Conservation (phyloP, 2,329 filamentous ascomycete species). For the Achaetomium macrosporum region DNA sequence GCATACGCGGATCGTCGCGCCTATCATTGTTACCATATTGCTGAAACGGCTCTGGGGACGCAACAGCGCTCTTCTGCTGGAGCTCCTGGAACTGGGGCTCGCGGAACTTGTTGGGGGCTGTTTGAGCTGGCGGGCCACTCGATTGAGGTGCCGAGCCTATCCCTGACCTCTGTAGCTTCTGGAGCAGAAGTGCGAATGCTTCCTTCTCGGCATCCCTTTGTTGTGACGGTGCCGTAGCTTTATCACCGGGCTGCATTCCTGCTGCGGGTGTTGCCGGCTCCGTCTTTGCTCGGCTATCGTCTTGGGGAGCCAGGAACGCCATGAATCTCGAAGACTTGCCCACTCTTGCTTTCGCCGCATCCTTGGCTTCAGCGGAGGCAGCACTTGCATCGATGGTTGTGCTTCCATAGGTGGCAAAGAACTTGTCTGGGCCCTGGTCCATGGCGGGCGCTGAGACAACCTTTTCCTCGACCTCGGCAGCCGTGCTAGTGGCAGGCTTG, state of each 20-base stretch:
- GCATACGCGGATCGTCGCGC: constrained; percentile 40
- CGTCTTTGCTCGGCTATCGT: constrained; percentile 43
- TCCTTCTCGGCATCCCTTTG: constrained; percentile 66
- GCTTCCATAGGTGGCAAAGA: constrained; percentile 58
- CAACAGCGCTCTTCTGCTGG: constrained; percentile 35
- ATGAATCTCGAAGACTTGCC: constrained; percentile 79
- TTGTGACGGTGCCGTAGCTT: constrained; percentile 23
- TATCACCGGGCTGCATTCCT: constrained; percentile 24
- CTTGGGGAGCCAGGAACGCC: constrained; percentile 65
- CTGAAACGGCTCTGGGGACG: constrained; percentile 45
- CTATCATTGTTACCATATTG: constrained; percentile 41
- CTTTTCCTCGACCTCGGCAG: constrained; percentile 42
- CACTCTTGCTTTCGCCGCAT: constrained; percentile 50
- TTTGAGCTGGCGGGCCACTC: constrained; percentile 12
- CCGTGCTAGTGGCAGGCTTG: constrained; percentile 31
- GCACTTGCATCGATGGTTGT: constrained; percentile 37
- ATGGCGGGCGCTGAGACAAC: constrained; percentile 56
- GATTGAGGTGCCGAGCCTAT: constrained; percentile 36
- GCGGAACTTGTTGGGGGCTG: constrained; percentile 21
- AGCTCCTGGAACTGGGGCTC: constrained; percentile 22
- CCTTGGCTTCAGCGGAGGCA: constrained; percentile 37
- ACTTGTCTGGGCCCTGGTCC: constrained; percentile 68
- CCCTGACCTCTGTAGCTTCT: constrained; percentile 66
- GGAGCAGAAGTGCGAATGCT: constrained; percentile 75
- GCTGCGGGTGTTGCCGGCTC: constrained; percentile 43